These are phyloP conservation scores for Cladosporium sp. DNA, from an alignment of 2,329 filamentous ascomycete species.

Conservation along the genomic window DNA sequence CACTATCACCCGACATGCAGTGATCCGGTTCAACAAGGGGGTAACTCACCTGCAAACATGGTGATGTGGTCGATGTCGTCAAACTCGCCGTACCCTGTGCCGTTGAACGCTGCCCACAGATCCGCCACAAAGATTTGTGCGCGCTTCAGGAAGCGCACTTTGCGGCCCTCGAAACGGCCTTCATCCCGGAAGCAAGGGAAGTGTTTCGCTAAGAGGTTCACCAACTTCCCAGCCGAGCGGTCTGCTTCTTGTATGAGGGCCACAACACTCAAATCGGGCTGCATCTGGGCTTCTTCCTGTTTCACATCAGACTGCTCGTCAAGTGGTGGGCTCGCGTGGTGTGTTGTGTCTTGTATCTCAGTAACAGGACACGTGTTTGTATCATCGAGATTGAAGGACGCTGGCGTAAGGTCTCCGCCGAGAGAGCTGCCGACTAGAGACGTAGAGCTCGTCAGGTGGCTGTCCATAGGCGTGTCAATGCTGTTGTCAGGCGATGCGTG, in stretches of 20 bases:
- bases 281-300: background rate
- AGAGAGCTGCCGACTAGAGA: background rate
- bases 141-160: slow-evolving; percentile 82
- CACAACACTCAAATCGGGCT: slow-evolving; percentile 51
- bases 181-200: slow-evolving; percentile 87
- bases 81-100: slow-evolving; percentile 73
- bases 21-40: background rate
- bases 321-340: background rate
- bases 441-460: background rate
- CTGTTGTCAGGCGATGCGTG: background rate
- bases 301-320: background rate
- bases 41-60: slow-evolving; percentile 72
- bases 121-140: slow-evolving; percentile 96
- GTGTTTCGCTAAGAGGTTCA: slow-evolving; percentile 77
- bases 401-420: background rate
- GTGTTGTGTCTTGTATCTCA: background rate
- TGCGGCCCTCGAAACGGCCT: slow-evolving; percentile 66
- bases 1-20: slow-evolving; percentile 9
- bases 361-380: background rate
- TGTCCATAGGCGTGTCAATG: background rate
- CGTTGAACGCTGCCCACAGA: slow-evolving; percentile 92
- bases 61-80: slow-evolving; percentile 91
- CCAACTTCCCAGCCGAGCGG: slow-evolving; percentile 75
- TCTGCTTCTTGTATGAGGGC: slow-evolving; percentile 71
- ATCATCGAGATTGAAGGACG: background rate